phyloP scores from a whole-genome alignment of 805 yeast species.

The Kodamaea sagamina region DNA sequence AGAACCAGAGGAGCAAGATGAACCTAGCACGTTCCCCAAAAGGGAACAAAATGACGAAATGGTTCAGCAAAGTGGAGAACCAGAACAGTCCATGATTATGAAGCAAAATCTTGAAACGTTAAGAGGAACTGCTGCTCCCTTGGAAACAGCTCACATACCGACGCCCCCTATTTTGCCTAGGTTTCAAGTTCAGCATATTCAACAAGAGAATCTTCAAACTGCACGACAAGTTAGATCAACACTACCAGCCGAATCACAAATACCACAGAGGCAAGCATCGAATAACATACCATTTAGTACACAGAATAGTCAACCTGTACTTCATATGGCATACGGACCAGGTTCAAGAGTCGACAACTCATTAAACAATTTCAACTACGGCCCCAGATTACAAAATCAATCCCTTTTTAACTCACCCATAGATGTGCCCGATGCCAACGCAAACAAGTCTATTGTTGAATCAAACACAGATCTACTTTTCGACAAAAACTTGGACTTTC shows the following conservation, averaged over 20 bases:
- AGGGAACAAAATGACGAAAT: neutral
- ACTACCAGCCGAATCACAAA: neutral
- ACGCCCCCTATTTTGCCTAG: neutral
- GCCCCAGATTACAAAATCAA: neutral
- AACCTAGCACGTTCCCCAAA: neutral
- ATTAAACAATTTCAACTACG: neutral
- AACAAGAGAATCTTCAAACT: neutral
- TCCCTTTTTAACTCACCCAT: neutral
- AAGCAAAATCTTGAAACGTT: neutral
- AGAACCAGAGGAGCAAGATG: constrained; percentile 12
- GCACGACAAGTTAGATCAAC: neutral
- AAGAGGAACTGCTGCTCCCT: neutral
- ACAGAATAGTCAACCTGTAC: neutral
- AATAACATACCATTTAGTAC: neutral
- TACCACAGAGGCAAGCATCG: neutral
- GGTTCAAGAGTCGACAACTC: neutral
- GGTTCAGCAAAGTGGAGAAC: neutral
- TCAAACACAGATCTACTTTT: constrained; percentile 23
- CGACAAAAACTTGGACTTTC: constrained; percentile 37
- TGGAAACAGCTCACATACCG: neutral
- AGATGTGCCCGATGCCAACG: neutral
- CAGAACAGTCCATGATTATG: neutral
- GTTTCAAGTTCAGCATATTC: neutral
- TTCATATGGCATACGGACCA: neutral
- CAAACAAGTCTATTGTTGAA: constrained; percentile 19